phyloP scores from a whole-genome alignment of 2,329 filamentous ascomycete species.

The Diaporthe sp. region DNA sequence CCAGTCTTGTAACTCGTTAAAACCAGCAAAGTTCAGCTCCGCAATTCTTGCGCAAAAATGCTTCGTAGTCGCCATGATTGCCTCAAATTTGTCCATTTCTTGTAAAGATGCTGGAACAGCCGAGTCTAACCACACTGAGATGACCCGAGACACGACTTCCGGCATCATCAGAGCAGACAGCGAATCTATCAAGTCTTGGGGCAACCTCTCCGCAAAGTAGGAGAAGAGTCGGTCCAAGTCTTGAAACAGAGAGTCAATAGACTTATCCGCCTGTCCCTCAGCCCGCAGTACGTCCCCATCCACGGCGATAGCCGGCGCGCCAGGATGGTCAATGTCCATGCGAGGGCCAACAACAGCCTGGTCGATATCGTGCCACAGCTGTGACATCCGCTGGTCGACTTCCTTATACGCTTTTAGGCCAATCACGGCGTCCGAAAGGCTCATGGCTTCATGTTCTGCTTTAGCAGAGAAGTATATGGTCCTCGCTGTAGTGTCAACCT shows the following conservation, averaged over 20 bases:
- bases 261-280: slow-evolving; percentile 58
- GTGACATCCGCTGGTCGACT: slow-evolving; percentile 70
- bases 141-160: slow-evolving; percentile 76
- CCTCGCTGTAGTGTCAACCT: slow-evolving; percentile 69
- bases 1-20: slow-evolving; percentile 81
- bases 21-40: slow-evolving; percentile 72
- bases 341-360: slow-evolving; percentile 72
- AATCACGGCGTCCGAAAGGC: slow-evolving; percentile 66
- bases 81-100: slow-evolving; percentile 80
- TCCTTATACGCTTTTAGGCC: slow-evolving; percentile 73
- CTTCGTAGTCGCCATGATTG: slow-evolving; percentile 74
- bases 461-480: slow-evolving; percentile 69
- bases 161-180: slow-evolving; percentile 81
- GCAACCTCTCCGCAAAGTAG: slow-evolving; percentile 67
- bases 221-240: slow-evolving; percentile 67
- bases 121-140: slow-evolving; percentile 80
- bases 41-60: slow-evolving; percentile 76
- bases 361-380: slow-evolving; percentile 75
- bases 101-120: slow-evolving; percentile 82
- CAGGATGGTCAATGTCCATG: slow-evolving; percentile 58
- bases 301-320: slow-evolving; percentile 57
- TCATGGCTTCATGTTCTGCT: slow-evolving; percentile 67
- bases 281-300: slow-evolving; percentile 60
- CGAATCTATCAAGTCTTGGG: slow-evolving; percentile 67
- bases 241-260: slow-evolving; percentile 64